phyloP scores from a whole-genome alignment of 73 alveolate species.

The Tetrahymena thermophila region DNA sequence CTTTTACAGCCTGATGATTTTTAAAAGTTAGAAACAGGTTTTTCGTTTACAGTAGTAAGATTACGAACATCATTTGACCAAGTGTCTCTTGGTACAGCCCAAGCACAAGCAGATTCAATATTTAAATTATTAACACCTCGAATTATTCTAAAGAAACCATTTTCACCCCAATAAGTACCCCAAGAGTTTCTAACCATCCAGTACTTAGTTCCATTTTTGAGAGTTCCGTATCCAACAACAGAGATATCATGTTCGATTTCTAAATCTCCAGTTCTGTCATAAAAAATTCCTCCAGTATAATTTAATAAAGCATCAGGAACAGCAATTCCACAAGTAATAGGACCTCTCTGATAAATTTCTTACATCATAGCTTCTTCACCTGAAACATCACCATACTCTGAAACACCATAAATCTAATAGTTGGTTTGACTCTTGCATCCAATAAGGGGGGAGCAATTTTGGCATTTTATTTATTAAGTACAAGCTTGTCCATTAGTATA shows the following conservation, averaged over 20 bases:
- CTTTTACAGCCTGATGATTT: constrained; percentile 17
- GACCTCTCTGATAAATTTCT: constrained; percentile 83
- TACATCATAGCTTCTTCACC: constrained; percentile 87
- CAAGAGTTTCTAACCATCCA: constrained; percentile 93
- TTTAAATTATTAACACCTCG: constrained; percentile 64
- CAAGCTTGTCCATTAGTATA: constrained; percentile 45
- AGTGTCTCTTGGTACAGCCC: constrained; percentile 49
- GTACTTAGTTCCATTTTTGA: constrained; percentile 63
- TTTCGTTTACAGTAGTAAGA: background rate
- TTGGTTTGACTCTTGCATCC: constrained; percentile 31
- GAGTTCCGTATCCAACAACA: constrained; percentile 86
- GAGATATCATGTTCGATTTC: constrained; percentile 65
- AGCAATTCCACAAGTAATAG: constrained; percentile 83
- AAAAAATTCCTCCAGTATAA: constrained; percentile 26
- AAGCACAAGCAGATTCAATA: constrained; percentile 56
- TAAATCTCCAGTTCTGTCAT: background rate
- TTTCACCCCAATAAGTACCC: constrained; percentile 93
- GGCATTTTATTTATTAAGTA: constrained; percentile 36
- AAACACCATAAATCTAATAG: constrained; percentile 42
- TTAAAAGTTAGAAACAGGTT: background rate
- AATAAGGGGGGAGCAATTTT: background rate
- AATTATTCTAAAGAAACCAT: constrained; percentile 65
- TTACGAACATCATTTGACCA: background rate
- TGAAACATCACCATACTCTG: constrained; percentile 43
- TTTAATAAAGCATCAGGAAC: constrained; percentile 27